Conservation (phyloP, 495 filamentous ascomycete genomes). For the Baudoinia panamericana region DNA sequence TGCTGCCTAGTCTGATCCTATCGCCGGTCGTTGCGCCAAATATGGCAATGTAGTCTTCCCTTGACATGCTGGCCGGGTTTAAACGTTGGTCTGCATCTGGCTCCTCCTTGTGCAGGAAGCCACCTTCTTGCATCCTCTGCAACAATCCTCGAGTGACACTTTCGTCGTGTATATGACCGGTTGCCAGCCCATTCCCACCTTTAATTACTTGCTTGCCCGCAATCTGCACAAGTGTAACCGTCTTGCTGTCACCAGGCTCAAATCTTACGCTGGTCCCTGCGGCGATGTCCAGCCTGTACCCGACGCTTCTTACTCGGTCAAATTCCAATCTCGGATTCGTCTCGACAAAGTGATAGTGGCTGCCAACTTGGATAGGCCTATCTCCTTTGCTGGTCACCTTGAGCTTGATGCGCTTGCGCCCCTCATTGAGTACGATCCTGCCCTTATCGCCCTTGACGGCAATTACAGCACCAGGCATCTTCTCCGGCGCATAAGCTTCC, state of each 20-base stretch:
- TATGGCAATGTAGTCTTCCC: constrained; percentile 69
- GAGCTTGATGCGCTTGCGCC: constrained; percentile 57
- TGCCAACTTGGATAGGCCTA: constrained; percentile 82
- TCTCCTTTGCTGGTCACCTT: constrained; percentile 79
- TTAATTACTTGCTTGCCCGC: constrained; percentile 67
- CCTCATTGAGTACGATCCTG: constrained; percentile 56
- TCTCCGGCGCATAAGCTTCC: constrained; percentile 32
- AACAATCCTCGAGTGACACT: constrained; percentile 51
- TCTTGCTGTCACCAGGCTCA: constrained; percentile 87
- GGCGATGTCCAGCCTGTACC: constrained; percentile 76
- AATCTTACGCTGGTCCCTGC: constrained; percentile 91
- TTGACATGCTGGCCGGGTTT: constrained; percentile 55
- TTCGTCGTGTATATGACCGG: constrained; percentile 52
- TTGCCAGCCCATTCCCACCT: constrained; percentile 71
- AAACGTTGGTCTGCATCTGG: constrained; percentile 44
- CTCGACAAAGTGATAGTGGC: constrained; percentile 95
- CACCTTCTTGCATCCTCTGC: constrained; percentile 47
- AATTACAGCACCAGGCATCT: constrained; percentile 69
- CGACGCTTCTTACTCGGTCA: constrained; percentile 73
- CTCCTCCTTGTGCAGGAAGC: constrained; percentile 66
- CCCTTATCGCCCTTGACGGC: constrained; percentile 45
- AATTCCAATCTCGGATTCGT: constrained; percentile 83
- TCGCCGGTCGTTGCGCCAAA: constrained; percentile 91
- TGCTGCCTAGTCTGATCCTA: constrained; percentile 63
- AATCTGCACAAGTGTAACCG: constrained; percentile 87